A percentile compares a stretch with the other conserved stretches of the same genome.
These are phyloP conservation scores for Colletotrichum scovillei DNA, from an alignment of 2,329 filamentous ascomycete genomes.

Conservation along the genomic window DNA sequence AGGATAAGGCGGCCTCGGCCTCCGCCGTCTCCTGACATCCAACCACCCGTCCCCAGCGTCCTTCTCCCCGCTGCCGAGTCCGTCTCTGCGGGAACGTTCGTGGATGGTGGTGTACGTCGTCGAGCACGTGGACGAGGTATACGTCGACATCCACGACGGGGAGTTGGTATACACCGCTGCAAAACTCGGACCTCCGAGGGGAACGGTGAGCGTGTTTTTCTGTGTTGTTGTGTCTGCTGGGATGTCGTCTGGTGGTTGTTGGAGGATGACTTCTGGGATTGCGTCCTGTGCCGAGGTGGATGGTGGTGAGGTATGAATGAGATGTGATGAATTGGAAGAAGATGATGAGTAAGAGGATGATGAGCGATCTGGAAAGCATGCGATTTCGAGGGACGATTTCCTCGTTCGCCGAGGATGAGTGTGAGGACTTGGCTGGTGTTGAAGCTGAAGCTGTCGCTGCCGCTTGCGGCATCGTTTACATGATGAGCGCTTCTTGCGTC, in stretches of 20 bases:
- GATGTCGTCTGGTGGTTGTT: not conserved
- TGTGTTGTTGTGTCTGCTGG: not conserved
- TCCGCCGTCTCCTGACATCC: not conserved
- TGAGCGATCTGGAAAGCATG: not conserved
- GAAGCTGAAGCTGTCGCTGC: not conserved
- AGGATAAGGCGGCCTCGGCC: slow-evolving; percentile 9
- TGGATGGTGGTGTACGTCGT: slow-evolving; percentile 15
- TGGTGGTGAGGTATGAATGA: not conserved
- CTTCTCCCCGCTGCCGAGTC: not conserved
- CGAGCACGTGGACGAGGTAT: slow-evolving; percentile 18
- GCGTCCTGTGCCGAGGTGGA: not conserved
- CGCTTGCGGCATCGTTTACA: slow-evolving; percentile 7
- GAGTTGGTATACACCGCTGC: slow-evolving; percentile 18
- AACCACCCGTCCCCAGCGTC: not conserved
- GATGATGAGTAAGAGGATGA: not conserved
- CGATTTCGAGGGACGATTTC: slow-evolving; percentile 1
- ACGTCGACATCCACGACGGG: slow-evolving; percentile 32
- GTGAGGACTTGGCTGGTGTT: not conserved
- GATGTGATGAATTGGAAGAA: not conserved
- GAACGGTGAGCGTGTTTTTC: not conserved
- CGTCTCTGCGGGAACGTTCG: slow-evolving; percentile 4
- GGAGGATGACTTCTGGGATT: slow-evolving; percentile 11
- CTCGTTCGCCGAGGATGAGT: not conserved
- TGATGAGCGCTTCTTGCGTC: not conserved
- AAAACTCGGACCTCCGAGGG: not conserved